Base-by-base conservation (phyloP, 495 filamentous ascomycete genomes). In the Talaromyces nanjingensis region DNA sequence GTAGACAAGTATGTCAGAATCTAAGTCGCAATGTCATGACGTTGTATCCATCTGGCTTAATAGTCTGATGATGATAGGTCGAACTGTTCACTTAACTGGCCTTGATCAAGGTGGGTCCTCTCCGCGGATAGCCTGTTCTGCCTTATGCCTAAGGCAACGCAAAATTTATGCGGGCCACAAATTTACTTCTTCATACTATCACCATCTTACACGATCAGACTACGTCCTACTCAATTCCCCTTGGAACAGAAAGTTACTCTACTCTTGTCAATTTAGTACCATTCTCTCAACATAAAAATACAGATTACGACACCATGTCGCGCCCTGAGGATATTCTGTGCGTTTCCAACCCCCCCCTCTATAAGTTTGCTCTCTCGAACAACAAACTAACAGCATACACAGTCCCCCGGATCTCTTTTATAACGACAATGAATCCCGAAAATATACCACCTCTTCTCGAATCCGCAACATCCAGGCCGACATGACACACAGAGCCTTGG, bases 371-470 rank as follows among this genome's bases (percentile, higher is more conserved):
- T 53, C 16, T 16, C 4, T 39, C 29, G 47, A 34, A 56, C 22
- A 60, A 27, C 14, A 60, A 24, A 56, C 53, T 58, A 47, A 64
- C 54, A 47, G 4, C 31, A 34, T 7, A 20, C 55, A 54, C 69
- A 96, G 92, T 68, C 90, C 91, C 58, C 92, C 94, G 64, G 94
- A 98, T 79, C 86, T 98, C 68, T 94, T 93, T 80, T 98, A 98
- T 81, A 89, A 96, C 78, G 96, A 97, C 75, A 82, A 84, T 79
- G 92, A 96, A 79, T 92, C 94, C 14, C 88, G 88, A 73, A 93
- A 96, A 80, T 98, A 98, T 79, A 98, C 96, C n/a, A 97, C 93
- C 31, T 91, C 86, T 62, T 97, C 92, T 20, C 92, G 94, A 62
- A 98, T 98, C 71, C 89, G 92, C 69, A 91, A 89, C 66, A 94